A percentile compares a stretch with the other conserved stretches of the same genome.
These are phyloP conservation scores for Phlyctochytrium planicorne DNA, from an alignment of 192 early-diverging fungal genomes.

Conservation along the genomic window DNA sequence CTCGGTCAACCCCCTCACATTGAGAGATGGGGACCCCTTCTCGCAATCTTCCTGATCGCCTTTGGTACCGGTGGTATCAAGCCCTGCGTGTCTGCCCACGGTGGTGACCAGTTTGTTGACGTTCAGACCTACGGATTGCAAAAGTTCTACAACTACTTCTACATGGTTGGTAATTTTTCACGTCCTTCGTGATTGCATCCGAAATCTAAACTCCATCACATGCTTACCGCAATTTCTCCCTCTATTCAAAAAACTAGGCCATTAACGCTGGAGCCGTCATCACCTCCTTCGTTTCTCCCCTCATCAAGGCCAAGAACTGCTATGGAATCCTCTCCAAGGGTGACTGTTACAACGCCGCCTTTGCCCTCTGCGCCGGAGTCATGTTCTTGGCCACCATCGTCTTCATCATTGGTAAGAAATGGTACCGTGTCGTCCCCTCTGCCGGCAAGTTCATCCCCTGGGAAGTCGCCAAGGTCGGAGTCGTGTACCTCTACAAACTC, in stretches of 20 bases:
- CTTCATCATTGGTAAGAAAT: constrained; percentile 51
- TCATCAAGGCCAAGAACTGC: constrained; percentile 32
- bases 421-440: constrained; percentile 66
- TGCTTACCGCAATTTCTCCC: neutral
- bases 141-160: constrained; percentile 54
- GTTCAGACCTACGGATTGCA: constrained; percentile 48
- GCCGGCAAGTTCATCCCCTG: constrained; percentile 53
- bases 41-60: constrained; percentile 49
- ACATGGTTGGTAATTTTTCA: constrained; percentile 12
- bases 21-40: constrained; percentile 17
- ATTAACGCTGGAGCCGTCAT: constrained; percentile 62
- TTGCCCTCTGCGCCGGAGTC: constrained; percentile 43
- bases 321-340: constrained; percentile 26
- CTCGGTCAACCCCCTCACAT: constrained; percentile 27
- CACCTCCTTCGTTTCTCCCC: constrained; percentile 50
- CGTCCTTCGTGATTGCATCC: too few species aligned
- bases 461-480: constrained; percentile 40
- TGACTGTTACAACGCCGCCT: constrained; percentile 53
- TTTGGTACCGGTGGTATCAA: constrained; percentile 67
- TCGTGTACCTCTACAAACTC: constrained; percentile 16
- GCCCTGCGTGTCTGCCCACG: constrained; percentile 59
- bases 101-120: constrained; percentile 53
- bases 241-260: constrained; percentile 26
- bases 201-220: constrained; percentile 6
- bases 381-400: constrained; percentile 41